Conservation (phyloP, 768 basidiomycete species). For the Chiua virens region DNA sequence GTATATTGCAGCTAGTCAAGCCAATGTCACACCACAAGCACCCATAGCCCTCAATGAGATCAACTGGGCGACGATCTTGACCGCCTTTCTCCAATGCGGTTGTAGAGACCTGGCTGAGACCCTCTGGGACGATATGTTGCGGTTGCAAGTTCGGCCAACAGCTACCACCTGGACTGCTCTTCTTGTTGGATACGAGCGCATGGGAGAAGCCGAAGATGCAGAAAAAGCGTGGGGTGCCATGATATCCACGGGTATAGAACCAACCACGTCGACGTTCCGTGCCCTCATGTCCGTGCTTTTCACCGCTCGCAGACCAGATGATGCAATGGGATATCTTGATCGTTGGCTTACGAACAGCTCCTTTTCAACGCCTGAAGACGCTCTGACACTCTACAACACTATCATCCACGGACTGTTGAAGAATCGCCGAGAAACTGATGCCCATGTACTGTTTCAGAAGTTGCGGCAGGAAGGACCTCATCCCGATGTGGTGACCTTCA, state of each 20-base stretch:
- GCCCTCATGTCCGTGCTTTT: conserved; percentile 67
- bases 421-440: conserved; percentile 39
- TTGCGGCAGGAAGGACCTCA: conserved; percentile 54
- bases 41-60: conserved; percentile 54
- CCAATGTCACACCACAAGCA: conserved; percentile 36
- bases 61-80: conserved; percentile 65
- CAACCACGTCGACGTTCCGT: conserved; percentile 65
- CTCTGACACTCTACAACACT: conserved; percentile 67
- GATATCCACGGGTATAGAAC: conserved; percentile 51
- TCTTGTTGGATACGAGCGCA: conserved; percentile 58
- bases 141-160: conserved; percentile 49
- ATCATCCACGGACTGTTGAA: conserved; percentile 66
- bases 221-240: conserved; percentile 65
- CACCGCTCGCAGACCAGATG: conserved; percentile 46
- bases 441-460: conserved; percentile 39
- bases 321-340: conserved; percentile 51
- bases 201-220: conserved; percentile 52
- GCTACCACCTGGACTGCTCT: conserved; percentile 70
- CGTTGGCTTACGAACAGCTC: conserved; percentile 31
- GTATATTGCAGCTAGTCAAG: conserved; percentile 50
- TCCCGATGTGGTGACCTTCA: conserved; percentile 77
- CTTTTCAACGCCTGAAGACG: conserved; percentile 29
- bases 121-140: conserved; percentile 68
- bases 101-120: conserved; percentile 56
- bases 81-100: conserved; percentile 58